A percentile compares a stretch with the other conserved stretches of the same genome.
phyloP scores from a whole-genome alignment of 768 basidiomycete genomes.

The Russula earlei region DNA sequence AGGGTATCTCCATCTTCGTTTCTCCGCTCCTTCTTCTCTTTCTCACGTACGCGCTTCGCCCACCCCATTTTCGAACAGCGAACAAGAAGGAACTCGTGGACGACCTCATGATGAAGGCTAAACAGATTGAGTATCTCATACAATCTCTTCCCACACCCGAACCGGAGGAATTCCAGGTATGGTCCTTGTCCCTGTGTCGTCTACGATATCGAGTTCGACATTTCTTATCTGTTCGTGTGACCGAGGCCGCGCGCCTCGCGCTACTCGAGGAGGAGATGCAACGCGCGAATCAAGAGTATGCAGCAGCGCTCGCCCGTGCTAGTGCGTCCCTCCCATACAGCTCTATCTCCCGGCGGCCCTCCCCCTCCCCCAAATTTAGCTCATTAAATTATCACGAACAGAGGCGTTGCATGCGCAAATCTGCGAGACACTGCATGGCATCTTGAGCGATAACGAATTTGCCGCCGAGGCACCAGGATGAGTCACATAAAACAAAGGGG shows the following conservation, averaged over 20 bases:
- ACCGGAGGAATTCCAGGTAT: conserved; percentile 65
- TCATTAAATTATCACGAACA: conserved; percentile 27
- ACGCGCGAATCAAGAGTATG: conserved; percentile 67
- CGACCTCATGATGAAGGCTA: conserved; percentile 79
- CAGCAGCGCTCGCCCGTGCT: conserved; percentile 59
- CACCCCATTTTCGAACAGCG: conserved; percentile 37
- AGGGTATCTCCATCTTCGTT: conserved; percentile 38
- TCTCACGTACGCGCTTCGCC: not conserved
- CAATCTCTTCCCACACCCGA: conserved; percentile 71
- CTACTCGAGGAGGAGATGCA: conserved; percentile 62
- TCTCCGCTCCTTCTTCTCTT: not conserved
- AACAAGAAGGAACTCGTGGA: conserved; percentile 78
- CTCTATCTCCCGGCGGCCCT: too few relatives aligned
- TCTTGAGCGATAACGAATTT: conserved; percentile 47
- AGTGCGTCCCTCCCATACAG: conserved; percentile 34
- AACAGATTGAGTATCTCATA: conserved; percentile 81
- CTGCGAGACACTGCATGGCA: conserved; percentile 44
- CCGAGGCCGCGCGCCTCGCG: conserved; percentile 56
- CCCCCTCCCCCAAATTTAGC: too few relatives aligned
- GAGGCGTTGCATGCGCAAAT: conserved; percentile 54
- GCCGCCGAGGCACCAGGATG: conserved; percentile 22
- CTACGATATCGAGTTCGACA: not conserved
- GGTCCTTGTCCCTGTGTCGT: too few relatives aligned
- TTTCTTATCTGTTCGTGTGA: not conserved
- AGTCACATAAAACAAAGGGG: not conserved